These are phyloP conservation scores for Coelastrella sp. DNA, from an alignment of 139 green algal species.

Conservation along the genomic window DNA sequence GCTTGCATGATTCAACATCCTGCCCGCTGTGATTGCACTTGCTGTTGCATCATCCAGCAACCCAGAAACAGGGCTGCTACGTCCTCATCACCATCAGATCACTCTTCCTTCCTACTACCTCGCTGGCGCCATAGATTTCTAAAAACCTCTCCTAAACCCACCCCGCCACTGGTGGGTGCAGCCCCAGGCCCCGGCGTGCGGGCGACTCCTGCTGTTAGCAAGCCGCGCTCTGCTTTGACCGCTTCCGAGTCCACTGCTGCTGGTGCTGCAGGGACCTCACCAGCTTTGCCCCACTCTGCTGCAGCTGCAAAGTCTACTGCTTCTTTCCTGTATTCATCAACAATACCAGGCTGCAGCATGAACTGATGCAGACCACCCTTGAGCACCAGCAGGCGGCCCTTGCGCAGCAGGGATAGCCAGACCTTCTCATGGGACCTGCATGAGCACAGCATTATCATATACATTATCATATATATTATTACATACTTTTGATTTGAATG, in stretches of 20 bases:
- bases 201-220: not conserved
- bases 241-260: not conserved
- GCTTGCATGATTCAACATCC: too few species aligned
- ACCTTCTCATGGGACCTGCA: constrained; percentile 24
- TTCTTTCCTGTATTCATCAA: not conserved
- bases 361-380: constrained; percentile 32
- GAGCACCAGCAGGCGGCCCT: constrained; percentile 35
- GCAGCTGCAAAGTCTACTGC: not conserved
- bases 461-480: not conserved
- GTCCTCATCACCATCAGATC: too few species aligned
- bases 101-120: too few species aligned
- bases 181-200: not conserved
- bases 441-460: not conserved
- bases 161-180: not conserved
- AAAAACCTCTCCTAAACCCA: not conserved
- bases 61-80: too few species aligned
- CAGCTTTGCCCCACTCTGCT: constrained; percentile 22
- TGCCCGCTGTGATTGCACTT: too few species aligned
- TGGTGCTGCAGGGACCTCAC: not conserved
- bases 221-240: not conserved
- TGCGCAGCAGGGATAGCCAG: constrained; percentile 23
- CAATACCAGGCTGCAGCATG: constrained; percentile 34
- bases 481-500: not conserved
- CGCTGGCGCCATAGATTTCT: constrained; percentile 8
- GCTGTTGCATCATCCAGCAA: too few species aligned